These are phyloP conservation scores for Pezicula neosporulosa DNA, from an alignment of 2,329 filamentous ascomycete species.

Conservation along the genomic window DNA sequence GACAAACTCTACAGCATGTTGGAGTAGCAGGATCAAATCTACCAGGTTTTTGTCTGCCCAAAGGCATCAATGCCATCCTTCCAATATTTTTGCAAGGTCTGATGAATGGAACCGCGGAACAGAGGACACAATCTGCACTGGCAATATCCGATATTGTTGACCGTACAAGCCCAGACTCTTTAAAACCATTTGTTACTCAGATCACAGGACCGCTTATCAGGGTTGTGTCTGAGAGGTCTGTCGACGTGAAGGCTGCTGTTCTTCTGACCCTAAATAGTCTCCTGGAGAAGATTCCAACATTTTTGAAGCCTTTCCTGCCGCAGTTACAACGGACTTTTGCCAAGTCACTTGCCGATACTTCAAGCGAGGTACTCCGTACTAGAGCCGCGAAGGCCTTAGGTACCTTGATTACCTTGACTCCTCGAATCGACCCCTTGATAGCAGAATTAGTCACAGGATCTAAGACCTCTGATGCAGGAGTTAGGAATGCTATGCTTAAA, in stretches of 20 bases:
- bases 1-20: constrained; percentile 82
- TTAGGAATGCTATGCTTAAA: constrained; percentile 94
- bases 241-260: constrained; percentile 94
- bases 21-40: constrained; percentile 83
- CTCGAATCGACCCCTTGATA: constrained; percentile 91
- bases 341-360: constrained; percentile 88
- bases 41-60: constrained; percentile 85
- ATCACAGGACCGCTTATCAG: constrained; percentile 97
- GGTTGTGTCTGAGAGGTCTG: constrained; percentile 93
- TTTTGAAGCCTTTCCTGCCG: constrained; percentile 93
- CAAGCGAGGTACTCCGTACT: constrained; percentile 81
- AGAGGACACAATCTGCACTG: constrained; percentile 85
- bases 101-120: constrained; percentile 92
- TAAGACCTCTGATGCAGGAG: constrained; percentile 82
- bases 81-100: constrained; percentile 97
- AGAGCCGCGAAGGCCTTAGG: constrained; percentile 92
- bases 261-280: constrained; percentile 91
- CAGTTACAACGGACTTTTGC: constrained; percentile 97
- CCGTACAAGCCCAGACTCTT: constrained; percentile 78
- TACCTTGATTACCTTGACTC: constrained; percentile 92
- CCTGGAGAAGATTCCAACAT: constrained; percentile 91
- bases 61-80: constrained; percentile 93
- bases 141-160: constrained; percentile 96
- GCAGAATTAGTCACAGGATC: constrained; percentile 91
- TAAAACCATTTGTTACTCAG: constrained; percentile 94